phyloP scores from a whole-genome alignment of 495 filamentous ascomycete species.

The Haplographium delicatum region DNA sequence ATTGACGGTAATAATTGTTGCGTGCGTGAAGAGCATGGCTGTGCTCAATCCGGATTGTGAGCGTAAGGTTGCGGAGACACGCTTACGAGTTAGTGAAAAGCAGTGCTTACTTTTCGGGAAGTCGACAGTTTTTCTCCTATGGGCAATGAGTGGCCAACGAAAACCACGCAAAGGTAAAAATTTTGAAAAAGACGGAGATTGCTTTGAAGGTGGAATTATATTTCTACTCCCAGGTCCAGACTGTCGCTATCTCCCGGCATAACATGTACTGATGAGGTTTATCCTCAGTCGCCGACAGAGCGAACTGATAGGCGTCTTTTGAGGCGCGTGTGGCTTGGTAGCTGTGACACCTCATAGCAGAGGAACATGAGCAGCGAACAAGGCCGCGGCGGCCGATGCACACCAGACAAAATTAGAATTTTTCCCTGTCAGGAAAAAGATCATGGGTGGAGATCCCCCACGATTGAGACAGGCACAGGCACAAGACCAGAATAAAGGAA shows the following conservation, averaged over 20 bases:
- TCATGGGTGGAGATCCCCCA: too few species aligned
- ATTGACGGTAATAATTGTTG: constrained; percentile 41
- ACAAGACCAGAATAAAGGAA: too few species aligned
- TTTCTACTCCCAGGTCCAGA: neutral
- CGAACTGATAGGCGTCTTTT: neutral
- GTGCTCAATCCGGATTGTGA: neutral
- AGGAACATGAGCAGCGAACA: too few species aligned
- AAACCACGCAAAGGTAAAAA: neutral
- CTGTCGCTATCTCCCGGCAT: neutral
- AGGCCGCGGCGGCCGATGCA: too few species aligned
- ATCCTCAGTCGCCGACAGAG: neutral
- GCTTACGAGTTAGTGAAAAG: too few species aligned
- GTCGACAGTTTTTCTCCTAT: too few species aligned
- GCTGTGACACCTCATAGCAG: too few species aligned
- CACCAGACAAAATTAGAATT: too few species aligned
- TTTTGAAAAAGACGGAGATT: neutral
- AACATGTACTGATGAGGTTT: neutral
- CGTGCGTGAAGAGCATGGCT: constrained; percentile 6
- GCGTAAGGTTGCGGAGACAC: neutral
- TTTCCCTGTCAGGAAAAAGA: too few species aligned
- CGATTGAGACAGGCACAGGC: too few species aligned
- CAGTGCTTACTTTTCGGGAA: too few species aligned
- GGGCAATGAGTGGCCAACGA: too few species aligned
- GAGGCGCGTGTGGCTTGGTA: neutral
- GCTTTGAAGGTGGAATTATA: neutral